These are phyloP conservation scores for Chlorella sp. DNA, from an alignment of 139 green algal species.

Conservation along the genomic window DNA sequence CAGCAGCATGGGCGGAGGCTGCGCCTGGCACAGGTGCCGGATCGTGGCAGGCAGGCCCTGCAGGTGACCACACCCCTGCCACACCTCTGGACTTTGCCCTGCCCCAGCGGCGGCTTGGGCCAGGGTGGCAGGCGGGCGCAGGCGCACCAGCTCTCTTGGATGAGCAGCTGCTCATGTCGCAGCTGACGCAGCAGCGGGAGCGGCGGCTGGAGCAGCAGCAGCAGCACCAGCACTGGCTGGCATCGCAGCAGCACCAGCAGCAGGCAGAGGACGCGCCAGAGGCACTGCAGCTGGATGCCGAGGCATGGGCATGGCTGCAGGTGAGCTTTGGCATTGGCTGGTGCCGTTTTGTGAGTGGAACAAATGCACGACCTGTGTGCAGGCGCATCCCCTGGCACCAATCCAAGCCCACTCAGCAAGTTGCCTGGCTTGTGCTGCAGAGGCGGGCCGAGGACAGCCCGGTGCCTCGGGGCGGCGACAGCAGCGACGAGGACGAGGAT, in stretches of 20 bases:
- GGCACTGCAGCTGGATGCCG: neutral
- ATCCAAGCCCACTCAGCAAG: too few species aligned
- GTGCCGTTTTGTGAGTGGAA: too few species aligned
- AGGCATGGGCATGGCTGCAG: conserved; percentile 26
- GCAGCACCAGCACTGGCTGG: conserved; percentile 2
- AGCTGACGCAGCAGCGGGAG: conserved; percentile 26
- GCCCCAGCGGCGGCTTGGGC: neutral
- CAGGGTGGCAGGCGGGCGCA: neutral
- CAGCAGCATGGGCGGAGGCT: neutral
- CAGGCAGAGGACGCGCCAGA: neutral
- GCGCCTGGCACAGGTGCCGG: too few species aligned
- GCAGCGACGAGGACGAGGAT: conserved; percentile 35
- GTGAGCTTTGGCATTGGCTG: neutral
- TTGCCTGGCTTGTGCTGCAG: neutral
- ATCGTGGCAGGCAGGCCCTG: neutral
- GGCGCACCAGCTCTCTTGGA: neutral
- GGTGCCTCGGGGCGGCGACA: neutral
- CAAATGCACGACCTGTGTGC: too few species aligned
- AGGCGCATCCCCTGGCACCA: too few species aligned
- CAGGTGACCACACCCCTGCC: neutral
- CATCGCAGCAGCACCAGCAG: neutral
- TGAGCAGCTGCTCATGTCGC: conserved; percentile 29
- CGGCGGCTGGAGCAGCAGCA: conserved; percentile 2
- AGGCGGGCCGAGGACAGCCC: conserved; percentile 24
- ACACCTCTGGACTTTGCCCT: neutral